Evolutionary conservation across 2,329 filamentous ascomycete species (phyloP), one percentile per base, ranked within the genome.

Genomic region (Beauveria sp.): DNA sequence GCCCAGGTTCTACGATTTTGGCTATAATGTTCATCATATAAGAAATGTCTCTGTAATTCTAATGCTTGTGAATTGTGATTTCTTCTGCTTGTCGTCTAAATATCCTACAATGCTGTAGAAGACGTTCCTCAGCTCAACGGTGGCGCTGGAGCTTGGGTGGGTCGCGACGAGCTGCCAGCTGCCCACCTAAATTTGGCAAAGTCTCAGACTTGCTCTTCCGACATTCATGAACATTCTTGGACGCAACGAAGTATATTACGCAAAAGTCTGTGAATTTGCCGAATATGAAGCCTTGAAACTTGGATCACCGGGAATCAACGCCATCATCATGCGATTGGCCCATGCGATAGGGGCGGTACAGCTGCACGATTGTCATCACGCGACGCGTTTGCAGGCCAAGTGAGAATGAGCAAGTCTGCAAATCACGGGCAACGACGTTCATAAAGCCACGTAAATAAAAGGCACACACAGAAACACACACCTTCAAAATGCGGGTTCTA

Each of bases 401-500:
- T 34, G 34, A 52, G 56, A 52, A 52, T 42, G 22, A 34, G 22
- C 22, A 26, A 28, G 12, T 24, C 28, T 24, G 46, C 28, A 2
- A 34, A 18, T 50, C 45, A 10, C 55, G 18, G 34, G 7, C 28
- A 42, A 14, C 12, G n/a, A 28, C 45, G 1, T 2, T 20, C 10
- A 26, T 28, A 30, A 52, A 34, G 46, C 14, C 47, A 12, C 18
- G 40, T 20, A 65, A 58, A 42, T 40, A n/a, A 38, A 20, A 62
- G 61, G 16, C 50, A 47, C 62, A 58, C n/a, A 24, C 7, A 50
- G 28, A 40, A 12, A 40, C 26, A 28, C 20, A 45, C 38, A 45
- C 26, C 26, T 55, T 42, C 24, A 80, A 77, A 72, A 84, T 84
- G 75, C 81, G 72, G 68, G 77, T 84, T 45, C 72, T 84, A 14